phyloP scores from a whole-genome alignment of 2,329 filamentous ascomycete species.

The Stagonosporopsis tanaceti region DNA sequence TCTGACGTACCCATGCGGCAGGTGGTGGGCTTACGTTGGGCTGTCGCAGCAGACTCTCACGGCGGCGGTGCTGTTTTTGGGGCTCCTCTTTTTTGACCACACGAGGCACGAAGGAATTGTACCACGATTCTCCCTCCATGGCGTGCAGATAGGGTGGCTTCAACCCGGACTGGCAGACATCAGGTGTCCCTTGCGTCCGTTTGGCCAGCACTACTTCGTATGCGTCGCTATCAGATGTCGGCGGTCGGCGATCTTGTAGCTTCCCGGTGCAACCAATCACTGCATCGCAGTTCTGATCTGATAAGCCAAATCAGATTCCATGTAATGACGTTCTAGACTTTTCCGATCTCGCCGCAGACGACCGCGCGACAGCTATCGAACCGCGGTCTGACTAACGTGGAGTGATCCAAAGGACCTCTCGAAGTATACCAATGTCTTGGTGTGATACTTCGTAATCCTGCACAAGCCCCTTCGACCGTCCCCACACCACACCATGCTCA shows the following conservation, averaged over 20 bases:
- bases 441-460: slow-evolving; percentile 1
- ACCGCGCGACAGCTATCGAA: slow-evolving; percentile 19
- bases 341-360: slow-evolving; percentile 15
- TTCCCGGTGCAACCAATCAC: slow-evolving; percentile 5
- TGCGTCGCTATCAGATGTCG: slow-evolving; percentile 18
- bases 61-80: slow-evolving; percentile 65
- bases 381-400: slow-evolving; percentile 16
- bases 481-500: slow-evolving; percentile 40
- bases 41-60: slow-evolving; percentile 71
- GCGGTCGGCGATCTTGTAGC: not conserved
- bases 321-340: slow-evolving; percentile 31
- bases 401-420: not conserved
- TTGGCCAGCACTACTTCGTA: slow-evolving; percentile 3
- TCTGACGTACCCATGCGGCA: slow-evolving; percentile 40
- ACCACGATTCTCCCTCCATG: slow-evolving; percentile 83
- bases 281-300: slow-evolving; percentile 3
- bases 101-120: slow-evolving; percentile 74
- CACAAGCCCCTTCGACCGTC: not conserved
- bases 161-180: slow-evolving; percentile 15
- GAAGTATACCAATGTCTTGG: slow-evolving; percentile 4
- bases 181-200: slow-evolving; percentile 11
- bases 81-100: slow-evolving; percentile 59
- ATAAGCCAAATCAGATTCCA: slow-evolving; percentile 11
- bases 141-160: slow-evolving; percentile 18
- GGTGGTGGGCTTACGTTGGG: slow-evolving; percentile 55